These are phyloP conservation scores for Penicillium sp. DNA, from an alignment of 2,329 filamentous ascomycete genomes.

Conservation along the genomic window DNA sequence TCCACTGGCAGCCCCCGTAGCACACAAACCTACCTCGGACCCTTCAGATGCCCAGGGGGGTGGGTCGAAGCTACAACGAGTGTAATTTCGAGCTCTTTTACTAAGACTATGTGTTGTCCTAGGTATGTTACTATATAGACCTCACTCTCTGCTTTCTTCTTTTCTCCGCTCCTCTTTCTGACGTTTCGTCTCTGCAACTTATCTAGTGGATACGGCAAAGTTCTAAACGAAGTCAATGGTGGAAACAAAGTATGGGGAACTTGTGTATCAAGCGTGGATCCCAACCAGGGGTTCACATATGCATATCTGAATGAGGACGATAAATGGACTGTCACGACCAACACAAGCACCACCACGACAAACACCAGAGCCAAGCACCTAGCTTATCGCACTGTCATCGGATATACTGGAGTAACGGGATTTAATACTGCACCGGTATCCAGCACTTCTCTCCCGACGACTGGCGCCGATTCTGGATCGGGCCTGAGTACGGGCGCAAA, in stretches of 20 bases:
- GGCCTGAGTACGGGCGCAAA: neutral
- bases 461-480: neutral
- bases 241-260: neutral
- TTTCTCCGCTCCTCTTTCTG: neutral
- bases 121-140: neutral
- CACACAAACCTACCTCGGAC: neutral
- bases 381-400: neutral
- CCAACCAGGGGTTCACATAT: neutral
- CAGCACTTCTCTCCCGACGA: neutral
- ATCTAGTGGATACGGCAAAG: neutral
- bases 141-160: neutral
- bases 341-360: neutral
- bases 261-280: neutral
- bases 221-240: neutral
- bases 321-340: neutral
- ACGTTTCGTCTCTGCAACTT: neutral
- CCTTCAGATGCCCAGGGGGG: neutral
- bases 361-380: neutral
- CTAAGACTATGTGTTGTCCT: neutral
- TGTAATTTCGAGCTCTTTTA: neutral
- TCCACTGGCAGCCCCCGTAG: neutral
- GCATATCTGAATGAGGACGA: neutral
- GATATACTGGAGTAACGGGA: neutral
- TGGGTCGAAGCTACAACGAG: neutral
- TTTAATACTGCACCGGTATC: neutral